Conservation (phyloP, 2,329 filamentous ascomycete genomes). For the Cladosporium sp. region DNA sequence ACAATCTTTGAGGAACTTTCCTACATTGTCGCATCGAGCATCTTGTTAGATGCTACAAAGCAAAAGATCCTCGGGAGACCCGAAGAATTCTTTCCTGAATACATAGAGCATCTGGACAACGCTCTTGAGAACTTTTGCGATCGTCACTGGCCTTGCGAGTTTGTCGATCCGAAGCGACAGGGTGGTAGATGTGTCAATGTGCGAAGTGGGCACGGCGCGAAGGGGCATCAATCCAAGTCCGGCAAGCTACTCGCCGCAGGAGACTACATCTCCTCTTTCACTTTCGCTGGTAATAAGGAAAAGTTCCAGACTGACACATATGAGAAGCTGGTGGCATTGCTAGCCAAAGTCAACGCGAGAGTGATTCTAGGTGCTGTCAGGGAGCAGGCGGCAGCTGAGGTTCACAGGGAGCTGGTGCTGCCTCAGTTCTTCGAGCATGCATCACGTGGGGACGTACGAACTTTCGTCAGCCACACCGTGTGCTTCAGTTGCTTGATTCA, state of each 20-base stretch:
- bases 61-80: conserved; percentile 21
- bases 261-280: conserved; percentile 31
- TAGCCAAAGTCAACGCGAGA: not conserved
- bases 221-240: conserved; percentile 34
- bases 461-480: conserved; percentile 36
- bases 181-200: conserved; percentile 37
- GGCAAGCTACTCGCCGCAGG: conserved; percentile 38
- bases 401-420: conserved; percentile 15
- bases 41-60: conserved; percentile 40
- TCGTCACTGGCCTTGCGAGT: conserved; percentile 40
- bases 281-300: conserved; percentile 22
- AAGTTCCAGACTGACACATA: conserved; percentile 26
- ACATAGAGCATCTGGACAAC: conserved; percentile 31
- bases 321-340: not conserved
- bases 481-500: conserved; percentile 44
- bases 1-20: conserved; percentile 38
- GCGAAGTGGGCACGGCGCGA: conserved; percentile 24
- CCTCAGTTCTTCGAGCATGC: conserved; percentile 25
- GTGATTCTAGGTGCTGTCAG: not conserved
- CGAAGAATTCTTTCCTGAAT: conserved; percentile 28
- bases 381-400: conserved; percentile 16
- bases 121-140: conserved; percentile 40
- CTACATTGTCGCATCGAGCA: conserved; percentile 44
- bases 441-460: conserved; percentile 3
- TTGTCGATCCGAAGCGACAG: conserved; percentile 15